Percentiles rank a stretch among this genome's conserved stretches.
These are phyloP conservation scores for Acrocalymma vagum DNA, from an alignment of 2,329 filamentous ascomycete genomes.

Conservation along the genomic window DNA sequence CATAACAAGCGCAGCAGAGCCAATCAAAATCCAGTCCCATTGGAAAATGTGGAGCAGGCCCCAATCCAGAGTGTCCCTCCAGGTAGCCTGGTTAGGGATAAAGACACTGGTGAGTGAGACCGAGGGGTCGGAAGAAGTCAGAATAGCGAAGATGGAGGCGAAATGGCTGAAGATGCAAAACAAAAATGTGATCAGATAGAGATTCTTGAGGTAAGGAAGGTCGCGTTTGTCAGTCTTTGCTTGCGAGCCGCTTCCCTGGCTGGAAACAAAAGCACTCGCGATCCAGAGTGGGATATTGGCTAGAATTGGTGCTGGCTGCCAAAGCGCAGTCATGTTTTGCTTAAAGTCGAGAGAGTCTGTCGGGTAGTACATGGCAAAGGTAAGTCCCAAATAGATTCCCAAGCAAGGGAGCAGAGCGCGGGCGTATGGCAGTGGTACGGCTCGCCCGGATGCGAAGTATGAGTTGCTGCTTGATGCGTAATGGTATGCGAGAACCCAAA, in stretches of 20 bases:
- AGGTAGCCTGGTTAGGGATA: conserved; percentile 15
- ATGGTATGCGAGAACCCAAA: conserved; percentile 23
- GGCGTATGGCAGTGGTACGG: conserved; percentile 20
- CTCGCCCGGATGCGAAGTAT: conserved; percentile 22
- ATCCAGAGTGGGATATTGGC: conserved; percentile 26
- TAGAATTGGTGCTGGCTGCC: conserved; percentile 21
- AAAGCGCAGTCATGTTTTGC: conserved; percentile 20
- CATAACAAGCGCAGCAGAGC: conserved; percentile 6
- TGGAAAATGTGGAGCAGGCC: conserved; percentile 27
- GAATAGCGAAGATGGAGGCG: conserved; percentile 18
- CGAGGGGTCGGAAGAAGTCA: conserved; percentile 15
- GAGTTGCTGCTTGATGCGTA: conserved; percentile 14
- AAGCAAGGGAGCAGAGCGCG: conserved; percentile 18
- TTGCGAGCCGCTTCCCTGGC: conserved; percentile 1
- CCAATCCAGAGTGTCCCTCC: conserved; percentile 9
- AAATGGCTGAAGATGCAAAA: conserved; percentile 15
- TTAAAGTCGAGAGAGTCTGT: conserved; percentile 2
- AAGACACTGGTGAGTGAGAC: conserved; percentile 19
- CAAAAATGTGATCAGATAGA: conserved; percentile 16
- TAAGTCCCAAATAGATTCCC: conserved; percentile 19
- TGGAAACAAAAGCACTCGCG: conserved; percentile 14
- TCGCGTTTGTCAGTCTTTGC: conserved; percentile 20
- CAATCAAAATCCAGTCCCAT: conserved; percentile 25
- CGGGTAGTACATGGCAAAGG: conserved; percentile 18
- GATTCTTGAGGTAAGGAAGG: conserved; percentile 12